Evolutionary conservation across 805 yeast species (phyloP).

Genomic region (Hanseniaspora thailandica): DNA sequence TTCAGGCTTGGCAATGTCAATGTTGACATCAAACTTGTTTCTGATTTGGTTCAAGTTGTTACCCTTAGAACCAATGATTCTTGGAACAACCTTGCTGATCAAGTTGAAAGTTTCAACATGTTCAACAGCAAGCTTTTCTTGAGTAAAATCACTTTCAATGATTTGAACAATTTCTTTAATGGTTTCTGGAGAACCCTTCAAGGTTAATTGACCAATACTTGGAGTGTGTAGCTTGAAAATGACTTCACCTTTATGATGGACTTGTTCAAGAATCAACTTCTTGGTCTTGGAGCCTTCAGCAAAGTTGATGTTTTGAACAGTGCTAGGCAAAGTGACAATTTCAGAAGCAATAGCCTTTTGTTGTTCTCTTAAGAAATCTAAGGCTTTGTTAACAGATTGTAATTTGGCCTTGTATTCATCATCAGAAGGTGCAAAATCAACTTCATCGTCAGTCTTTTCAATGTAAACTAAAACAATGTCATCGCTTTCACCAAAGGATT

Average conservation of each 20-base stretch:
- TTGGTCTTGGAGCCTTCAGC: slow-evolving; percentile 19
- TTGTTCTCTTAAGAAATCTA: slow-evolving; percentile 47
- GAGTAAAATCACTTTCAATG: slow-evolving; percentile 23
- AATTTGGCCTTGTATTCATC: slow-evolving; percentile 49
- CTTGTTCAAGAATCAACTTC: slow-evolving; percentile 27
- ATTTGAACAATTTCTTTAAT: slow-evolving; percentile 37
- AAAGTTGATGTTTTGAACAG: slow-evolving; percentile 40
- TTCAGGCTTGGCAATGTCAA: slow-evolving; percentile 50
- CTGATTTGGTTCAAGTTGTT: slow-evolving; percentile 54
- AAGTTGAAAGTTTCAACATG: slow-evolving; percentile 39
- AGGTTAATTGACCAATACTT: slow-evolving; percentile 42
- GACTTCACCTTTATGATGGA: slow-evolving; percentile 27
- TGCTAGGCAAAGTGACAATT: slow-evolving; percentile 40
- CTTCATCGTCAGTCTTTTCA: slow-evolving; percentile 33
- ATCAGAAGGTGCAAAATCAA: slow-evolving; percentile 62
- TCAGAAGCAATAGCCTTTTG: slow-evolving; percentile 43
- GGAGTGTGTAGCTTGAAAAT: slow-evolving; percentile 40
- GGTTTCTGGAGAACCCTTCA: slow-evolving; percentile 60
- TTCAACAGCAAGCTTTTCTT: slow-evolving; percentile 21
- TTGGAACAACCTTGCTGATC: slow-evolving; percentile 57
- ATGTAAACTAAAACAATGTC: neutral
- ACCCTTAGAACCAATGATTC: slow-evolving; percentile 87
- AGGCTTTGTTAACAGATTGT: slow-evolving; percentile 39
- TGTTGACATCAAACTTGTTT: slow-evolving; percentile 60
- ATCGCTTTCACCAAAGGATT: neutral